Base-by-base conservation (phyloP, 805 yeast species). In the Starmerella tilneyi region DNA sequence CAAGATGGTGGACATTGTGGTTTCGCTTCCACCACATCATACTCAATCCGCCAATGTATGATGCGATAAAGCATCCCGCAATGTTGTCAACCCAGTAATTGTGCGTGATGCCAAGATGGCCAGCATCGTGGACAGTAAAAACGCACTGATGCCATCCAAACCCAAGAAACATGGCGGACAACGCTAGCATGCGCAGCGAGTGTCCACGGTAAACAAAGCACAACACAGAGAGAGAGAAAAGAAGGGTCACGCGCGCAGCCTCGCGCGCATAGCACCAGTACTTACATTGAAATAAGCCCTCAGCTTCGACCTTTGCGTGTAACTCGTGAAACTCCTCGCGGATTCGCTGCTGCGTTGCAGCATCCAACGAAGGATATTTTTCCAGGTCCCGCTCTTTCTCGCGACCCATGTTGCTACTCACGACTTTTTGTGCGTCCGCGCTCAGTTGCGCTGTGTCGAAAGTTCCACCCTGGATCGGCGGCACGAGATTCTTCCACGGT, bases 11-110 rank as follows among this genome's bases (percentile, higher is more conserved):
- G n/a, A 85, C 94, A 60, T 85, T 85, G 63, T 85, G 96, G 62
- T 83, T 85, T 43, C 88, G 70, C 56, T 85, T 86, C 96, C 96
- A 85, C 96, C 96, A 85, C 2, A 94, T 94, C 17, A 84, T 59
- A 37, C 94, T 82, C 33, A 85, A 68, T 0, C 96, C 96, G n/a
- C 96, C 96, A 42, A 78, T 63, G 68, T 72, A 85, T 50, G 83
- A 76, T 1, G 94, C 94, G 41, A 85, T 68, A 2, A 75, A 41
- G 61, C 79, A 75, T 1, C 94, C 94, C 46, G 83, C 69, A 16
- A 81, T 59, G 58, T 80, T 85, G 61, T 85, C 96, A 9, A 75
- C 37, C 53, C 78, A 81, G 62, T 81, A 85, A 55, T 81, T 69
- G 60, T 85, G 96, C 0, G 94, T 79, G 42, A 85, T 80, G 2